phyloP scores from a whole-genome alignment of 805 yeast species.

The Pichia cabralensis region DNA sequence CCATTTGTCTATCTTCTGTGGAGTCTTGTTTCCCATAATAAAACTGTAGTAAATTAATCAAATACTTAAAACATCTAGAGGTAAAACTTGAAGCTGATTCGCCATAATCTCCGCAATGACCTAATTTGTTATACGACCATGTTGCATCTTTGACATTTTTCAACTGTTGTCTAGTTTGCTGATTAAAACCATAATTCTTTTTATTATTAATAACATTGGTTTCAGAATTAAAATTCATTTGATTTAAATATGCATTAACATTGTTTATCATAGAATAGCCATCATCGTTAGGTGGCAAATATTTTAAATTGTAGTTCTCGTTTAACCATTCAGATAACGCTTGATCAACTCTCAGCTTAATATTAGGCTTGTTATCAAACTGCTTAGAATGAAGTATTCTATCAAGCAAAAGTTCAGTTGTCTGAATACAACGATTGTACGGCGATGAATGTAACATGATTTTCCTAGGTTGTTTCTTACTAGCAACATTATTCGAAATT shows the following conservation, averaged over 20 bases:
- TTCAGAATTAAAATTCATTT: too few species aligned
- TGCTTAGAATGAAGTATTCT: conserved; percentile 10
- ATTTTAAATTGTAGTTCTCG: conserved; percentile 29
- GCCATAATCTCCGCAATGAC: conserved; percentile 35
- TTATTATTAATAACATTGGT: conserved; percentile 6
- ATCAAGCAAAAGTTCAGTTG: conserved; percentile 24
- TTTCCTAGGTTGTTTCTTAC: conserved; percentile 7
- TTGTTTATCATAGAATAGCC: conserved; percentile 32
- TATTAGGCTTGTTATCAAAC: conserved; percentile 1
- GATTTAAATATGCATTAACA: conserved; percentile 29
- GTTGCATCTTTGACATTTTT: conserved; percentile 18
- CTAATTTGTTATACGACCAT: conserved; percentile 28
- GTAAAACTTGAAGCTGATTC: conserved; percentile 30
- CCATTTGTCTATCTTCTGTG: conserved; percentile 23
- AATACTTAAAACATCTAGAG: conserved; percentile 26
- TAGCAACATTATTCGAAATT: conserved; percentile 17
- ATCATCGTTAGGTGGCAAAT: conserved; percentile 36
- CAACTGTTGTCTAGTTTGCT: conserved; percentile 13
- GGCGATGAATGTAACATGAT: conserved; percentile 32
- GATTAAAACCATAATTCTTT: conserved; percentile 13
- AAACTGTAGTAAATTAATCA: conserved; percentile 26
- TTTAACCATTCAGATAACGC: conserved; percentile 35
- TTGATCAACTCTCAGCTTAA: conserved; percentile 31
- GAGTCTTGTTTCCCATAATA: conserved; percentile 19
- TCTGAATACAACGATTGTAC: conserved; percentile 35